Evolutionary conservation across 2,329 filamentous ascomycete genomes (phyloP).

Genomic region (Alternaria arbusti): DNA sequence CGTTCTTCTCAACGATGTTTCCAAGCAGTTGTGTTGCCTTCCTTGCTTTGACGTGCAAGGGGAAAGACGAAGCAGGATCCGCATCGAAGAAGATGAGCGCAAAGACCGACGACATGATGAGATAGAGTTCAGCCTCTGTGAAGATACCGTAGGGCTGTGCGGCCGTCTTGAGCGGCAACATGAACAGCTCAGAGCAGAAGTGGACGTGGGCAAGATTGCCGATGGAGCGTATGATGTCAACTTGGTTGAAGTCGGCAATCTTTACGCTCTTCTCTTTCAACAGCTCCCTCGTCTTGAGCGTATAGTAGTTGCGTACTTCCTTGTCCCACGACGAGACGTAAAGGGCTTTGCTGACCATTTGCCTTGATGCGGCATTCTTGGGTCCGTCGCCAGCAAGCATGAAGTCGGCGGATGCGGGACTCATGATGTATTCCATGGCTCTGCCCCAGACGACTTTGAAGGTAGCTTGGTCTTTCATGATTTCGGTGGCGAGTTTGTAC

Average conservation of each 20-base stretch:
- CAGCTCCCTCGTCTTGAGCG: slow-evolving; percentile 65
- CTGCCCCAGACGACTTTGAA: slow-evolving; percentile 72
- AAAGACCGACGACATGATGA: slow-evolving; percentile 61
- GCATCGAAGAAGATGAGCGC: slow-evolving; percentile 62
- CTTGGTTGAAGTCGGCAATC: slow-evolving; percentile 67
- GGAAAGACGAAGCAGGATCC: slow-evolving; percentile 60
- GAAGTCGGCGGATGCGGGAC: slow-evolving; percentile 61
- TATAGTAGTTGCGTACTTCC: slow-evolving; percentile 73
- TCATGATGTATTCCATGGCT: slow-evolving; percentile 68
- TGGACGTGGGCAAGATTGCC: slow-evolving; percentile 62
- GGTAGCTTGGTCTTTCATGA: slow-evolving; percentile 65
- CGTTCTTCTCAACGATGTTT: slow-evolving; percentile 57
- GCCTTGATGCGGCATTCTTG: slow-evolving; percentile 39
- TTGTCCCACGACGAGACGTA: slow-evolving; percentile 67
- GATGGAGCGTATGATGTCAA: slow-evolving; percentile 71
- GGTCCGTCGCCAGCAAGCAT: slow-evolving; percentile 56
- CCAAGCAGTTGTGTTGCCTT: slow-evolving; percentile 58
- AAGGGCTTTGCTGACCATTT: slow-evolving; percentile 59
- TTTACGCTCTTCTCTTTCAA: slow-evolving; percentile 70
- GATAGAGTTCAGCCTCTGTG: slow-evolving; percentile 61
- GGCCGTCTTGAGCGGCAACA: slow-evolving; percentile 62
- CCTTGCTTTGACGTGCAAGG: slow-evolving; percentile 57
- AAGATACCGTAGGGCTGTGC: slow-evolving; percentile 59
- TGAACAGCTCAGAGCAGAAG: slow-evolving; percentile 62
- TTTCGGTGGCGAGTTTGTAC: slow-evolving; percentile 66